Evolutionary conservation across 2,329 filamentous ascomycete genomes (phyloP).

Genomic region (Talaromyces islandicus): DNA sequence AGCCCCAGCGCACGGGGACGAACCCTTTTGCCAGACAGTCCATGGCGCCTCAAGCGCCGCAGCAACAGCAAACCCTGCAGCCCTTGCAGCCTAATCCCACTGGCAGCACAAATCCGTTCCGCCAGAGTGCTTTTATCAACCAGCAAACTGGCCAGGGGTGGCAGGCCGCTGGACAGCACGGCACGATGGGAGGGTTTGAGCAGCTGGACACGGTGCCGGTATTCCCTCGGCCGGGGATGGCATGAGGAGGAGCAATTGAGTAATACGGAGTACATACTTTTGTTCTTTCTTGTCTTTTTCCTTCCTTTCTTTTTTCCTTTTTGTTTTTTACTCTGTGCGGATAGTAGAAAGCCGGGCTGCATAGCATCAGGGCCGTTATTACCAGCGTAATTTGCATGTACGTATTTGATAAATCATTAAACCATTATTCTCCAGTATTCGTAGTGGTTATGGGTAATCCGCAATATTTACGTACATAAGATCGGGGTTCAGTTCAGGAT

Average conservation of each 20-base stretch:
- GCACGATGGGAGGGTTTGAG: slow-evolving; percentile 71
- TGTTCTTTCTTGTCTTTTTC: background rate
- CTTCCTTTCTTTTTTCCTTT: background rate
- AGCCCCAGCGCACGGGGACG: slow-evolving; percentile 60
- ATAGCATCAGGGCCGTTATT: background rate
- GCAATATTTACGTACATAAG: too few species aligned
- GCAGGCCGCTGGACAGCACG: slow-evolving; percentile 67
- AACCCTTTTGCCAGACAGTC: slow-evolving; percentile 63
- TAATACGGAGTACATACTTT: background rate
- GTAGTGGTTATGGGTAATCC: too few species aligned
- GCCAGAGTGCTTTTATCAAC: slow-evolving; percentile 84
- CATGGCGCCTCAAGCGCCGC: slow-evolving; percentile 34
- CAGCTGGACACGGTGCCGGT: slow-evolving; percentile 72
- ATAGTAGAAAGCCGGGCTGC: background rate
- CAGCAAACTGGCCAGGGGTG: slow-evolving; percentile 83
- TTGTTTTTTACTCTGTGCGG: background rate
- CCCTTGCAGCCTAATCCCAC: slow-evolving; percentile 68
- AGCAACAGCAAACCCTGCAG: slow-evolving; percentile 22
- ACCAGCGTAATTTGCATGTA: background rate
- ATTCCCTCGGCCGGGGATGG: slow-evolving; percentile 68
- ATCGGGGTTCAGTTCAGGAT: too few species aligned
- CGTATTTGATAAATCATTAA: background rate
- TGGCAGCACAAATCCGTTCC: slow-evolving; percentile 89
- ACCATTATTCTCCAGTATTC: background rate
- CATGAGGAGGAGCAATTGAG: background rate